A percentile compares a stretch with the other conserved stretches of the same genome.
Evolutionary conservation across 139 green algal genomes (phyloP).

Genomic region (Pseudopediastrum boryanum): DNA sequence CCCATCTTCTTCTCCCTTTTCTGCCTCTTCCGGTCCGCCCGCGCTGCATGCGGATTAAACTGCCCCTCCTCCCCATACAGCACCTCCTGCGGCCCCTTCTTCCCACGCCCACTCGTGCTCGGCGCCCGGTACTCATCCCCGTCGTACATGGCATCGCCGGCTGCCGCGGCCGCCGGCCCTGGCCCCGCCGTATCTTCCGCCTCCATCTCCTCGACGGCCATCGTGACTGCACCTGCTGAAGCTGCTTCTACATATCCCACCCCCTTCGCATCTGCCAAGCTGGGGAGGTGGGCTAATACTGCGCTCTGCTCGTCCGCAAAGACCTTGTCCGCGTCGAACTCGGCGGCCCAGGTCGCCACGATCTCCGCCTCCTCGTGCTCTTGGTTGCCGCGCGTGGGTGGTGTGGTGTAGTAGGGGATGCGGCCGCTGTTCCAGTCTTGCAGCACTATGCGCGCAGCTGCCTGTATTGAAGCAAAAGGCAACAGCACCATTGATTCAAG

Average conservation of each 20-base stretch:
- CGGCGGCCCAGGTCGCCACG: conserved; percentile 69
- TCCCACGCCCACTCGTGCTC: conserved; percentile 18
- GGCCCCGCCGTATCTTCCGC: conserved; percentile 22
- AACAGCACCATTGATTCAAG: too few species aligned
- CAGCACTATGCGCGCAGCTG: conserved; percentile 77
- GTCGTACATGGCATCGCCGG: conserved; percentile 36
- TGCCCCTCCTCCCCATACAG: conserved; percentile 83
- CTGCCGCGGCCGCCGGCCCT: conserved; percentile 37
- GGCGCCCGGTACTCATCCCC: conserved; percentile 30
- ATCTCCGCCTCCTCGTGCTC: conserved; percentile 65
- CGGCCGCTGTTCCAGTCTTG: conserved; percentile 94
- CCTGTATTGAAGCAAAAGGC: conserved; percentile 18
- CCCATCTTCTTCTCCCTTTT: conserved; percentile 62
- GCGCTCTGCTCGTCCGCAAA: conserved; percentile 73
- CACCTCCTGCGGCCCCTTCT: conserved; percentile 21
- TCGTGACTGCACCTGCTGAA: conserved; percentile 39
- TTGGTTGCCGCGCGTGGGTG: conserved; percentile 61
- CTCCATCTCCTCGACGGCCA: conserved; percentile 54
- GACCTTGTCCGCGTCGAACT: conserved; percentile 67
- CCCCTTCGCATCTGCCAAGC: conserved; percentile 52
- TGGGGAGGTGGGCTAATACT: conserved; percentile 76
- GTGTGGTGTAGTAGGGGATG: conserved; percentile 92
- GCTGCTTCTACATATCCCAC: conserved; percentile 63
- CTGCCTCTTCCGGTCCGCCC: conserved; percentile 53
- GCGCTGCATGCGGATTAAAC: conserved; percentile 79